A percentile compares a stretch with the other conserved stretches of the same genome.
These are phyloP conservation scores for Aspergillus biplanus DNA, from an alignment of 495 filamentous ascomycete species.

Conservation along the genomic window DNA sequence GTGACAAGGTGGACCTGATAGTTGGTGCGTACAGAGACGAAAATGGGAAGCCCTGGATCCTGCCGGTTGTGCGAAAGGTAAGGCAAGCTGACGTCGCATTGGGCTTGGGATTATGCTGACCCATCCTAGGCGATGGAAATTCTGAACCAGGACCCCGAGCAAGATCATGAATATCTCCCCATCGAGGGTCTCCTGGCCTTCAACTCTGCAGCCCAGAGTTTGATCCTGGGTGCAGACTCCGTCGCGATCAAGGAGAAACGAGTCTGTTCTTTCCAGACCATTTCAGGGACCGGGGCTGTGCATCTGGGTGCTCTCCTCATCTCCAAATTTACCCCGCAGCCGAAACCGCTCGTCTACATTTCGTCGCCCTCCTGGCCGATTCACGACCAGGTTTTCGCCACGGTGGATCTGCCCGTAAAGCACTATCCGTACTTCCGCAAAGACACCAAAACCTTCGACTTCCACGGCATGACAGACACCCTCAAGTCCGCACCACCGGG, in stretches of 20 bases:
- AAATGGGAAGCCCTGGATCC: slow-evolving; percentile 96
- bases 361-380: slow-evolving; percentile 97
- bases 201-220: slow-evolving; percentile 84
- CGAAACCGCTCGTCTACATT: slow-evolving; percentile 74
- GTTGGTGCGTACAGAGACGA: slow-evolving; percentile 96
- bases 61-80: slow-evolving; percentile 96
- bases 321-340: slow-evolving; percentile 60
- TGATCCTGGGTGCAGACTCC: slow-evolving; percentile 80
- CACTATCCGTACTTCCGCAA: slow-evolving; percentile 92
- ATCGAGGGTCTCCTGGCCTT: slow-evolving; percentile 87
- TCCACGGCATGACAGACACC: slow-evolving; percentile 80
- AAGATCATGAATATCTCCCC: slow-evolving; percentile 98
- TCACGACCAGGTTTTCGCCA: slow-evolving; percentile 97
- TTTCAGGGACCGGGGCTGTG: slow-evolving; percentile 63
- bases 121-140: not conserved
- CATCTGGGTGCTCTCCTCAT: slow-evolving; percentile 62
- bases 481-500: slow-evolving; percentile 71
- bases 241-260: slow-evolving; percentile 84
- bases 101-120: too few species aligned
- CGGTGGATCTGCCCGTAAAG: slow-evolving; percentile 76
- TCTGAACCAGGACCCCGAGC: slow-evolving; percentile 68
- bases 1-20: slow-evolving; percentile 92
- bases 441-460: slow-evolving; percentile 86
- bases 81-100: too few species aligned
- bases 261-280: slow-evolving; percentile 60